Evolutionary conservation across 1,284 basidiomycete genomes (phyloP), one percentile per base, ranked within the genome.

Genomic region (Testicularia cyperi): DNA sequence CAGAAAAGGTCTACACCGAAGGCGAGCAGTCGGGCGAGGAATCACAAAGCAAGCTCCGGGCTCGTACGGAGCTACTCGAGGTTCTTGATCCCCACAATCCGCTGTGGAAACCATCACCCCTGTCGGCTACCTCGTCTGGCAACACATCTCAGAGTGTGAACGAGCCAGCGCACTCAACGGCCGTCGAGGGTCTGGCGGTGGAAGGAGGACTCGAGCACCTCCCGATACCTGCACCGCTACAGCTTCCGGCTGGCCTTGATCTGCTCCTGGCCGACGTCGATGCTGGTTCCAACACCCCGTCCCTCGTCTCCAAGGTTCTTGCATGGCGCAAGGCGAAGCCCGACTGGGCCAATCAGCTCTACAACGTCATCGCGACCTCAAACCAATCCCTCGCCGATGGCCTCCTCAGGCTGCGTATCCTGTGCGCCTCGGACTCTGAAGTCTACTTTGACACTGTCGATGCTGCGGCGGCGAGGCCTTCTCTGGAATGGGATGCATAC

Each of bases 201-300:
- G 32, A 36, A 4, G 36, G 37, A 20, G 24, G 34, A 14, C 37
- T 48, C 15, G 10, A 44, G 2, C 47, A 26, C 18, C 14, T 56
- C 1, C 44, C 54, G 4, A 45, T 34, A 23, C 74, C 74, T 10
- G 69, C 72, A 2, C 65, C 72, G 1, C 46, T 76, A 12, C 51
- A 54, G 27, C 54, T 76, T 7, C 74, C 74, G 5, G 71, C 74
- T 0, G 57, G 62, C 31, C 37, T 75, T 10, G 57, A 62, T 15
- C 43, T 76, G 24, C 58, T 72, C 12, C 51, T 76, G 2, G 74
- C 72, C 9, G 74, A 76, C 38, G 73, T 76, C 7, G 72, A 76
- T 28, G 65, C 74, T 4, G 74, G 74, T 5, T 66, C 61, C 15
- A 74, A 75, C 45, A 76, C 74, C 3, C 74, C 71, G 2, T 68